These are phyloP conservation scores for Phytophthora melonis DNA, from an alignment of 352 stramenopile genomes.

Conservation along the genomic window DNA sequence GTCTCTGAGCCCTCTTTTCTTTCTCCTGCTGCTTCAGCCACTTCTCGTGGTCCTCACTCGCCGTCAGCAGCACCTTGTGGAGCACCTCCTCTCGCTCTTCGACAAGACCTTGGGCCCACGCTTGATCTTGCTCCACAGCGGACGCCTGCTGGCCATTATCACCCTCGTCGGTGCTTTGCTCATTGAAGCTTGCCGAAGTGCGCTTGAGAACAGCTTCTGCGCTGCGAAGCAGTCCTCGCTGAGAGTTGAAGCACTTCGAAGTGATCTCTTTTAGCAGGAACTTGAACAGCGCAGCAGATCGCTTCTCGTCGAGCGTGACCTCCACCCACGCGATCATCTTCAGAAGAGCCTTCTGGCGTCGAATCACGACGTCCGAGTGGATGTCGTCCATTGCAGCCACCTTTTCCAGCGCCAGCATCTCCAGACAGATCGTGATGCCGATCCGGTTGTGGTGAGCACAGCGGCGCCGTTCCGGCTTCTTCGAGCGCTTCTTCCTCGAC, in stretches of 20 bases:
- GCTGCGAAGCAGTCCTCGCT: constrained; percentile 56
- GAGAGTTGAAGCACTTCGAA: constrained; percentile 49
- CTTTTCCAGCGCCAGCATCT: constrained; percentile 74
- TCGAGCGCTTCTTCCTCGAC: constrained; percentile 25
- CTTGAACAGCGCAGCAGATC: constrained; percentile 64
- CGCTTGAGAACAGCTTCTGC: constrained; percentile 59
- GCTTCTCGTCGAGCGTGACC: constrained; percentile 56
- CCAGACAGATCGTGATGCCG: constrained; percentile 74
- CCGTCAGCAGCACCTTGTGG: constrained; percentile 44
- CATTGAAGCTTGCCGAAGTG: constrained; percentile 45
- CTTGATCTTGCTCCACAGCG: constrained; percentile 55
- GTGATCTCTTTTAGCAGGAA: constrained; percentile 60
- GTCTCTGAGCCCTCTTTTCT: constrained; percentile 43
- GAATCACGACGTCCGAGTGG: constrained; percentile 42
- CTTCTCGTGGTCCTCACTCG: constrained; percentile 46
- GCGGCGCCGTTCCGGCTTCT: constrained; percentile 31
- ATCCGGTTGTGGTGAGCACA: constrained; percentile 82
- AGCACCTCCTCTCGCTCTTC: constrained; percentile 54
- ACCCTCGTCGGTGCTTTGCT: constrained; percentile 30
- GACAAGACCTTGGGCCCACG: constrained; percentile 58
- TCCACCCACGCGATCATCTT: constrained; percentile 64
- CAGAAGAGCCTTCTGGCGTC: constrained; percentile 61
- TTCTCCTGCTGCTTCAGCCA: constrained; percentile 51
- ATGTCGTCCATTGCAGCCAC: constrained; percentile 39
- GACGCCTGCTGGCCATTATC: constrained; percentile 26